phyloP scores from a whole-genome alignment of 108 stramenopile species.

The Nitzschia putrida region DNA sequence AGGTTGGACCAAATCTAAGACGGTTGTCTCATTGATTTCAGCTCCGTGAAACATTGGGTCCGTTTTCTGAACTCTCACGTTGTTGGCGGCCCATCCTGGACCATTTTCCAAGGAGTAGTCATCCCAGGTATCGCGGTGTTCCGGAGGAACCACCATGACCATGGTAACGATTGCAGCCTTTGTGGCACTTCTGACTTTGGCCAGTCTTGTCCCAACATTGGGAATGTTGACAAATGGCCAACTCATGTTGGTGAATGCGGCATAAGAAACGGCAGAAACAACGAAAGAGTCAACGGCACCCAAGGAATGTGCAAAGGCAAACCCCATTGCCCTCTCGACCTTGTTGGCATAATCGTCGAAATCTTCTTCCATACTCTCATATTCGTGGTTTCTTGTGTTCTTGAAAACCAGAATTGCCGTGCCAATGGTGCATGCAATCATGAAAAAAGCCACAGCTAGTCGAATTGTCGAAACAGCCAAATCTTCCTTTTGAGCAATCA shows the following conservation, averaged over 20 bases:
- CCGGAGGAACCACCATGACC: slow-evolving; percentile 9
- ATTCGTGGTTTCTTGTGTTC: neutral
- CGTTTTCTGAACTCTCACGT: slow-evolving; percentile 11
- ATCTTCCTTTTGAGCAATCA: neutral
- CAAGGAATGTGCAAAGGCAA: neutral
- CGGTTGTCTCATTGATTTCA: neutral
- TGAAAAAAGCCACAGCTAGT: neutral
- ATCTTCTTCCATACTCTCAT: neutral
- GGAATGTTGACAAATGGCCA: slow-evolving; percentile 25
- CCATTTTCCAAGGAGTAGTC: slow-evolving; percentile 29
- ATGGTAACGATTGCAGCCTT: slow-evolving; percentile 40
- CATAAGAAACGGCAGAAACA: neutral
- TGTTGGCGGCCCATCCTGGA: slow-evolving; percentile 26
- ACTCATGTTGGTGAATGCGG: neutral
- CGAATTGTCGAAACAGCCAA: neutral
- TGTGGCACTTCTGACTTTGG: slow-evolving; percentile 23
- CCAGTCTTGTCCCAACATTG: slow-evolving; percentile 38
- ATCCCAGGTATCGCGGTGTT: slow-evolving; percentile 41
- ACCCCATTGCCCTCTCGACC: neutral
- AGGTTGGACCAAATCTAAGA: no score
- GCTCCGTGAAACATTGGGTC: neutral
- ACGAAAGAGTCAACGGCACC: neutral
- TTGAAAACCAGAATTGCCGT: neutral
- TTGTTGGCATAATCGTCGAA: neutral
- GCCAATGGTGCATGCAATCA: neutral